phyloP scores from a whole-genome alignment of 768 basidiomycete genomes.

The Collybia sordida region DNA sequence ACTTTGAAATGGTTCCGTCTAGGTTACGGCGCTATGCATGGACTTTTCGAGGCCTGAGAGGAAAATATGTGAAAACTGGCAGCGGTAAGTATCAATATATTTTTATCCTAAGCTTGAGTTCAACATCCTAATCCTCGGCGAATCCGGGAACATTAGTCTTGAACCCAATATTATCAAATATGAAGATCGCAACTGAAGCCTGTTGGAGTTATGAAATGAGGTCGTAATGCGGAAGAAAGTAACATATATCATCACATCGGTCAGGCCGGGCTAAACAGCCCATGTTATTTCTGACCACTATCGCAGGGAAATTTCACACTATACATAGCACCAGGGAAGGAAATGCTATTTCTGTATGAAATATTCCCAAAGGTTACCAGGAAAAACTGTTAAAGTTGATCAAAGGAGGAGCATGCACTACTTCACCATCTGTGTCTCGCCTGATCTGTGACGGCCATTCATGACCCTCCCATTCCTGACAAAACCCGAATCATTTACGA shows the following conservation, averaged over 20 bases:
- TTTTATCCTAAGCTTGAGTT: too few species aligned
- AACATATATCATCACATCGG: constrained; percentile 96
- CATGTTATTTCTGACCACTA: neutral
- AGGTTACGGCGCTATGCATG: too few species aligned
- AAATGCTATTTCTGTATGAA: constrained; percentile 66
- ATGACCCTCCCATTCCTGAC: constrained; percentile 7
- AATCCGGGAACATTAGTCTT: constrained; percentile 45
- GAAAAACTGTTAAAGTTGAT: constrained; percentile 58
- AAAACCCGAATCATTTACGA: constrained; percentile 27
- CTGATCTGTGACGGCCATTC: constrained; percentile 19
- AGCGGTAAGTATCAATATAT: too few species aligned
- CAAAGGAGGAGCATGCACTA: constrained; percentile 72
- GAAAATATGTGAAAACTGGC: too few species aligned
- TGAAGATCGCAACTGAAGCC: too few species aligned
- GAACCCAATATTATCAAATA: constrained; percentile 36
- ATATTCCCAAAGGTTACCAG: constrained; percentile 44
- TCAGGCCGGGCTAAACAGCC: constrained; percentile 62
- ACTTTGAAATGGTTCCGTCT: too few species aligned
- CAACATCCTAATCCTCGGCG: too few species aligned
- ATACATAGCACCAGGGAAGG: constrained; percentile 81
- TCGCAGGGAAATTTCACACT: constrained; percentile 73
- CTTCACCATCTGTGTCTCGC: constrained; percentile 51
- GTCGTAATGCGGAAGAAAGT: too few species aligned
- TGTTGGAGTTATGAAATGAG: too few species aligned
- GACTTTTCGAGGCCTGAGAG: too few species aligned